Evolutionary conservation across 257 asterid species (phyloP).

Genomic region (Capsicum pubescens): DNA sequence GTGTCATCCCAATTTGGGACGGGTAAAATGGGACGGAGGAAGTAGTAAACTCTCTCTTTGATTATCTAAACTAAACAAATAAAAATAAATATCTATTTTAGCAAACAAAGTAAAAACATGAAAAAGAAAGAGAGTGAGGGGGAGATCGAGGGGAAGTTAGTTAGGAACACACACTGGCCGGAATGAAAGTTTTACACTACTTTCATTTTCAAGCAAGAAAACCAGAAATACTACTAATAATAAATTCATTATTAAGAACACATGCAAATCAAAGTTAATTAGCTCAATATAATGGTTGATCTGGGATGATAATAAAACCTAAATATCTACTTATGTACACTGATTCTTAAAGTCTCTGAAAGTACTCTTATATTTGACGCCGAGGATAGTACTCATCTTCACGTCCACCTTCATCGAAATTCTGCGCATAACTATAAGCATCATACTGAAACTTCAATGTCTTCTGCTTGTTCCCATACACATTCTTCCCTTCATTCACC

Average conservation of each 20-base stretch:
- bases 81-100: too few species aligned
- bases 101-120: too few species aligned
- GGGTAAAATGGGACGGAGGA: too few species aligned
- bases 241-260: too few species aligned
- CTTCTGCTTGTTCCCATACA: constrained; percentile 44
- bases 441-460: constrained; percentile 72
- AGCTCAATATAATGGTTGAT: background rate
- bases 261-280: background rate
- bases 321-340: constrained; percentile 21
- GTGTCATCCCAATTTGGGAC: too few species aligned
- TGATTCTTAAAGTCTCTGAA: constrained; percentile 41
- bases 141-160: too few species aligned
- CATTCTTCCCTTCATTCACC: constrained; percentile 67
- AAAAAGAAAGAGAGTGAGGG: too few species aligned
- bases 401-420: constrained; percentile 77
- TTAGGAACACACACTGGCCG: background rate
- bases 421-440: constrained; percentile 69
- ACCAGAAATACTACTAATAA: background rate
- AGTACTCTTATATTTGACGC: constrained; percentile 30
- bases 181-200: background rate
- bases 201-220: background rate
- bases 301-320: background rate
- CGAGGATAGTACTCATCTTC: constrained; percentile 44
- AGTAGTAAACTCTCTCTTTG: too few species aligned
- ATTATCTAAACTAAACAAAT: too few species aligned